Conservation (phyloP, 2,329 filamentous ascomycete genomes). For the Penicillium sp. region DNA sequence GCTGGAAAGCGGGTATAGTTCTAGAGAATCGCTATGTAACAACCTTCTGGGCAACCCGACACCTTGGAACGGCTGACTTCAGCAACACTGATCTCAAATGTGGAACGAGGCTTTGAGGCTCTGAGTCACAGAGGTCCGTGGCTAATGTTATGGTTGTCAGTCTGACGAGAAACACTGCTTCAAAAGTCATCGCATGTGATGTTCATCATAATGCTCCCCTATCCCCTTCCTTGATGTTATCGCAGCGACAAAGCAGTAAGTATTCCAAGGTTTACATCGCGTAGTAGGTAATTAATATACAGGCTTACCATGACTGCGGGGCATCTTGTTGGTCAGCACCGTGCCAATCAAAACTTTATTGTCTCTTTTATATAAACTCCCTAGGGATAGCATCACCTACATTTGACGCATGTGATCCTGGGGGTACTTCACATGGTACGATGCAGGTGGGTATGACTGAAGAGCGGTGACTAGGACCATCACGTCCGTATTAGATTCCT, state of each 20-base stretch:
- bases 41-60: too few species aligned
- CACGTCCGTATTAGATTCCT: neutral
- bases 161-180: neutral
- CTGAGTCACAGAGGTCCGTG: neutral
- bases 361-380: neutral
- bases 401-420: neutral
- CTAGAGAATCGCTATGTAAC: too few species aligned
- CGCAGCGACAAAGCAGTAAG: neutral
- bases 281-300: neutral
- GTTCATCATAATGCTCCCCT: slow-evolving; percentile 1
- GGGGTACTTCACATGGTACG: neutral
- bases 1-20: too few species aligned
- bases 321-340: neutral
- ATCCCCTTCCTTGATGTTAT: neutral
- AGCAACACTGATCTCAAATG: slow-evolving; percentile 11
- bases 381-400: neutral
- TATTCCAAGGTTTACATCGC: neutral
- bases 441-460: neutral
- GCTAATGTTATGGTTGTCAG: neutral
- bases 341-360: neutral
- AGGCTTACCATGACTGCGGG: neutral
- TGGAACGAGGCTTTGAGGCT: slow-evolving; percentile 6
- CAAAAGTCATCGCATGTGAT: neutral
- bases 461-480: neutral
- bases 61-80: too few species aligned